A percentile compares a stretch with the other conserved stretches of the same genome.
phyloP scores from a whole-genome alignment of 176 grass and related monocot genomes.

The Stipa capillata region DNA sequence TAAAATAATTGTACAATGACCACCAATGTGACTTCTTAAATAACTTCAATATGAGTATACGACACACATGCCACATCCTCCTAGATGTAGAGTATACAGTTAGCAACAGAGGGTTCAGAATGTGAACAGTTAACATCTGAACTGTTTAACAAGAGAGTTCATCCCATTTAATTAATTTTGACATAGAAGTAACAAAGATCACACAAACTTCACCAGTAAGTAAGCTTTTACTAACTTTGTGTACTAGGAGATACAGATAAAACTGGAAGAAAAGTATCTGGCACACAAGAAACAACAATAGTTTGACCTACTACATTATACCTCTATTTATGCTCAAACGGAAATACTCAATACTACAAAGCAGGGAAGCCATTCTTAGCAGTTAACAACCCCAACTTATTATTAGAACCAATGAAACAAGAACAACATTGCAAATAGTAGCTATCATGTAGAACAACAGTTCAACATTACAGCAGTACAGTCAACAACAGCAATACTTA shows the following conservation, averaged over 20 bases:
- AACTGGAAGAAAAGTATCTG: background rate
- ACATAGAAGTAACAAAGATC: background rate
- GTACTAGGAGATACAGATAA: background rate
- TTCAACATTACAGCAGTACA: background rate
- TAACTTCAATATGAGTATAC: background rate
- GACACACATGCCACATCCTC: background rate
- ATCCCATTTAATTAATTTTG: background rate
- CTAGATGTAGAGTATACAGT: background rate
- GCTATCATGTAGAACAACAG: background rate
- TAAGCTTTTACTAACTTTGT: background rate
- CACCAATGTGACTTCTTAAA: background rate
- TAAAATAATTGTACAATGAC: background rate
- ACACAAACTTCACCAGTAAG: background rate
- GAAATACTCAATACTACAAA: background rate
- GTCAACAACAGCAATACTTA: constrained; percentile 43
- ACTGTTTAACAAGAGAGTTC: background rate
- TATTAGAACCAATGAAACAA: background rate
- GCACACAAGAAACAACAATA: background rate
- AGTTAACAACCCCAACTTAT: background rate
- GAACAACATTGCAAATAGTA: background rate
- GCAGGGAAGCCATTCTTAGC: background rate
- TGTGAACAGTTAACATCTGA: background rate
- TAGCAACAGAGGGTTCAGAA: background rate
- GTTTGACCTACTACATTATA: background rate
- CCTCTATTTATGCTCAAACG: background rate